Evolutionary conservation across 768 basidiomycete genomes (phyloP).

Genomic region (Phanerochaete carnosa): DNA sequence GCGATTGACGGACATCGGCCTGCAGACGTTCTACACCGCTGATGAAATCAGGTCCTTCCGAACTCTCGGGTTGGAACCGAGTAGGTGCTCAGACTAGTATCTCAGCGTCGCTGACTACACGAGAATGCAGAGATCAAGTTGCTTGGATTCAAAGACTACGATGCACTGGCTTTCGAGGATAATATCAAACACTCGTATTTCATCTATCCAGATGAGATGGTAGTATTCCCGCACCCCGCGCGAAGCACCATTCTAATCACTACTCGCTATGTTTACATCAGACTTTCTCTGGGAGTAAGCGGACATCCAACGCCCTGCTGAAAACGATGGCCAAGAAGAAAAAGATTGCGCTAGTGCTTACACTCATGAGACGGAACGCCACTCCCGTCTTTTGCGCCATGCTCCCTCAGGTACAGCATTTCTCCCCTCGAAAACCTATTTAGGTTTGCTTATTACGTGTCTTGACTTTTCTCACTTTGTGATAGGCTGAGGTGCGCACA

Average conservation of each 20-base stretch:
- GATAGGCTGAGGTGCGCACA: slow-evolving; percentile 58
- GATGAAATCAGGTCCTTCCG: slow-evolving; percentile 82
- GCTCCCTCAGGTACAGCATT: slow-evolving; percentile 69
- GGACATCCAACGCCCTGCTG: slow-evolving; percentile 86
- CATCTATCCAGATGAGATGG: slow-evolving; percentile 89
- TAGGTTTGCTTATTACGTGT: background rate
- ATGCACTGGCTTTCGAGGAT: slow-evolving; percentile 75
- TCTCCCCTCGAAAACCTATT: background rate
- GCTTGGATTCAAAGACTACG: slow-evolving; percentile 83
- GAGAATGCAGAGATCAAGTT: slow-evolving; percentile 69
- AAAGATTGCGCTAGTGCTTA: slow-evolving; percentile 77
- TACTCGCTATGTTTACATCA: slow-evolving; percentile 22
- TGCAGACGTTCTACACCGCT: slow-evolving; percentile 78
- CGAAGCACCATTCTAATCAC: background rate
- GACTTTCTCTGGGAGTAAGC: slow-evolving; percentile 86
- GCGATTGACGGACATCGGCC: background rate
- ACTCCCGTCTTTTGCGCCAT: slow-evolving; percentile 80
- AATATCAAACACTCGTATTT: slow-evolving; percentile 91
- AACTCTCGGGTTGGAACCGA: slow-evolving; percentile 74
- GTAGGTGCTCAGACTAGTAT: slow-evolving; percentile 34
- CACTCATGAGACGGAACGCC: slow-evolving; percentile 65
- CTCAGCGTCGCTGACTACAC: background rate
- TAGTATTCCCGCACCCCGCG: slow-evolving; percentile 28
- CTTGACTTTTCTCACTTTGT: slow-evolving; percentile 1
- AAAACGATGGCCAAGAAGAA: slow-evolving; percentile 78